Percentiles rank a stretch among this genome's conserved stretches.
Evolutionary conservation across 176 grass and related monocot genomes (phyloP).

Genomic region (Oryza rufipogon): DNA sequence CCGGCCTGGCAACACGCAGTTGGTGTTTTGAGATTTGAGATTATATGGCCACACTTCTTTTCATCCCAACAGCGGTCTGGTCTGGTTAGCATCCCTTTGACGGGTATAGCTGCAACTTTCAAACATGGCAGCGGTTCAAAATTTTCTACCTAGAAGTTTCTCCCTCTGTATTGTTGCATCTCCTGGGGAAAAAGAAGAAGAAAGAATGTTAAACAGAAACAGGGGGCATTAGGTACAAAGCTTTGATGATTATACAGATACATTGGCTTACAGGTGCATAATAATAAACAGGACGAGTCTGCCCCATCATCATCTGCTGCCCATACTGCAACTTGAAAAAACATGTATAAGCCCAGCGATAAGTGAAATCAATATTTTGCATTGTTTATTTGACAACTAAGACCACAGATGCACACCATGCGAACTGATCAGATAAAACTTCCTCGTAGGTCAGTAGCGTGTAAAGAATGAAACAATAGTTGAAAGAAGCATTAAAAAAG

Average conservation of each 20-base stretch:
- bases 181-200: conserved; percentile 34
- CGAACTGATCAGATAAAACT: background rate
- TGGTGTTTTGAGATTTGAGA: conserved; percentile 7
- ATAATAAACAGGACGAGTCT: conserved; percentile 67
- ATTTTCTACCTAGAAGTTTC: conserved; percentile 56
- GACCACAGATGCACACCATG: background rate
- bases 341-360: background rate
- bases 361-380: background rate
- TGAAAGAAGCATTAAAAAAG: background rate
- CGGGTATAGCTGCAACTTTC: conserved; percentile 8
- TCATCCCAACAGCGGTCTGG: conserved; percentile 12
- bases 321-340: conserved; percentile 56
- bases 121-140: conserved; percentile 32
- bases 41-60: conserved; percentile 40
- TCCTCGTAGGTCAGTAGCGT: background rate
- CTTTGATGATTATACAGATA: background rate
- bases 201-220: background rate
- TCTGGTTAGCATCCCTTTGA: conserved; percentile 33
- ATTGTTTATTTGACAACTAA: background rate
- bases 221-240: background rate
- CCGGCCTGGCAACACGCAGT: conserved; percentile 26
- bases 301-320: conserved; percentile 73
- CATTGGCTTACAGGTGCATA: conserved; percentile 58
- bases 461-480: background rate
- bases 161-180: conserved; percentile 65